Evolutionary conservation across 306 rosid species (phyloP).

Genomic region (Dicorynia guianensis): DNA sequence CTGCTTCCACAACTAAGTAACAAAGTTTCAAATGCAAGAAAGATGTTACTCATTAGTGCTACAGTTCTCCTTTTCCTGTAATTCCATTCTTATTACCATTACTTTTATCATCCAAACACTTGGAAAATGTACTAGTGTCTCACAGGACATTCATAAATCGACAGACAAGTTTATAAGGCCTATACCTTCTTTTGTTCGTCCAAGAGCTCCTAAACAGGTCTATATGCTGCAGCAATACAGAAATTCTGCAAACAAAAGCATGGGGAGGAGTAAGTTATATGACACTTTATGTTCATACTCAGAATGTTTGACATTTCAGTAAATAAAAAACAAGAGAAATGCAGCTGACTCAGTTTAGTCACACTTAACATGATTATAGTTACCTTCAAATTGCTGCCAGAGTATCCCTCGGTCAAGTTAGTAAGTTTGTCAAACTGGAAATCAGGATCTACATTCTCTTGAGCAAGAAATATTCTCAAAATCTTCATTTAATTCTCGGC

Average conservation of each 20-base stretch:
- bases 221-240: slow-evolving; percentile 94
- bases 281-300: slow-evolving; percentile 5
- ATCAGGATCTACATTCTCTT: slow-evolving; percentile 72
- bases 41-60: background rate
- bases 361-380: background rate
- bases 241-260: slow-evolving; percentile 71
- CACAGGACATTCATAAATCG: background rate
- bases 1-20: background rate
- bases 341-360: slow-evolving; percentile 11
- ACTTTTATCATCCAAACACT: background rate
- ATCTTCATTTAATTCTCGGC: slow-evolving; percentile 88
- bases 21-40: background rate
- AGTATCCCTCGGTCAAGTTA: slow-evolving; percentile 88
- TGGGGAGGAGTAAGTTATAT: slow-evolving; percentile 26
- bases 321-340: slow-evolving; percentile 14
- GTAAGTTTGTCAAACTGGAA: slow-evolving; percentile 86
- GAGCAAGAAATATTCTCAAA: slow-evolving; percentile 82
- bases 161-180: background rate
- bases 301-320: slow-evolving; percentile 21
- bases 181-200: slow-evolving; percentile 77
- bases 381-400: slow-evolving; percentile 99
- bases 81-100: background rate
- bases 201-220: slow-evolving; percentile 93
- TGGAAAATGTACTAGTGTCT: too few relatives aligned
- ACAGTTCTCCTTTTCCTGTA: background rate